phyloP scores from a whole-genome alignment of 2,329 filamentous ascomycete species.

The Trichophyton mentagrophytes region DNA sequence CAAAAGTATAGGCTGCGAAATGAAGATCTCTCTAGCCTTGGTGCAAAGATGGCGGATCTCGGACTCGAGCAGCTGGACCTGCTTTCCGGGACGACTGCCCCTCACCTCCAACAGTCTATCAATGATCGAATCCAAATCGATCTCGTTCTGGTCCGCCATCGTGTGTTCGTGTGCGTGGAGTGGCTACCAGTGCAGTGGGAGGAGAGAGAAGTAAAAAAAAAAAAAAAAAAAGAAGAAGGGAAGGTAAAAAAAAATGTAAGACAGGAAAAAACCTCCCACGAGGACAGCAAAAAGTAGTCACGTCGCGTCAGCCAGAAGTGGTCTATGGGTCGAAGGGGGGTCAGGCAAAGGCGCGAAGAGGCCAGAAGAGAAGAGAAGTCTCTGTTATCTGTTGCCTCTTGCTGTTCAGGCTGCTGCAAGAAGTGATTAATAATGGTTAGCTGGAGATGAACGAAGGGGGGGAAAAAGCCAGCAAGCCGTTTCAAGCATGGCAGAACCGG shows the following conservation, averaged over 20 bases:
- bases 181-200: slow-evolving; percentile 14
- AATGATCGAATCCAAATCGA: slow-evolving; percentile 99
- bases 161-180: slow-evolving; percentile 1
- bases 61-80: slow-evolving; percentile 89
- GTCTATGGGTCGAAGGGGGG: background rate
- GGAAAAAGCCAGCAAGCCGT: background rate
- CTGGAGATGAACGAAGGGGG: background rate
- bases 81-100: slow-evolving; percentile 94
- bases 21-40: slow-evolving; percentile 98
- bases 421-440: background rate
- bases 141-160: slow-evolving; percentile 72
- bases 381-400: background rate
- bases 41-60: slow-evolving; percentile 97
- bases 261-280: slow-evolving; percentile 13
- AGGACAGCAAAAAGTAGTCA: background rate
- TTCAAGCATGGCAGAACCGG: background rate
- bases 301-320: background rate
- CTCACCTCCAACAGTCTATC: slow-evolving; percentile 94
- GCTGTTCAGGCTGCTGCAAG: background rate
- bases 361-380: background rate
- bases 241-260: slow-evolving; percentile 18
- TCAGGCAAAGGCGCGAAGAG: background rate
- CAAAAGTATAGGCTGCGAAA: slow-evolving; percentile 93
- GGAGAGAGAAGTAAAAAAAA: slow-evolving; percentile 20
- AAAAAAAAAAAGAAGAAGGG: slow-evolving; percentile 14